Base-by-base conservation (phyloP, 2,329 filamentous ascomycete genomes). In the Sclerotinia glacialis region DNA sequence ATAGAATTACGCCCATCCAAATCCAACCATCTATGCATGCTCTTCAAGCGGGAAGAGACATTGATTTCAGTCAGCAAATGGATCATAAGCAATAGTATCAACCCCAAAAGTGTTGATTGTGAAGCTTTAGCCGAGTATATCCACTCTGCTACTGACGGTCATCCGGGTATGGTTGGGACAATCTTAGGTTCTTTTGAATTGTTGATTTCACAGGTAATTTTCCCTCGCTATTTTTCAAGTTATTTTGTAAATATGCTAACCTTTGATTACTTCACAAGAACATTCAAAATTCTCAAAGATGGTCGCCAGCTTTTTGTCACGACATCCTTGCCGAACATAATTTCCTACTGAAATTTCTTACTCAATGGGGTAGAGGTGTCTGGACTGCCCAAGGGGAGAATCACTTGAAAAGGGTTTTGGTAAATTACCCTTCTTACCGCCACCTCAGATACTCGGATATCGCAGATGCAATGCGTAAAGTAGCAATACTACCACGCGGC, bases 81-180 rank as follows among this genome's bases (percentile, higher is more conserved):
- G 54, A 23, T 44, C 23, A 18, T 44, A 9, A 4, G 12, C 8
- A 44, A 58, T n/a, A 0, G 2, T 28, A 9, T 58, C 4, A 28
- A 58, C 1, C 54, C 54, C 28, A 23, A 28, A 52, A 52, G 23
- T 31, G 26, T 52, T 5, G 49, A 52, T 31, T 6, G 14, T 28
- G 40, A 21, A 44, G n/a, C 26, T 7, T 1, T 44, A 28, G 23
- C 54, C 5, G 54, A 58, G n/a, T 58, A 58, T 44, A 18, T 58
- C 26, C 54, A 58, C 16, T 44, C 54, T 28, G 37, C 37, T 58
- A 58, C 54, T 58, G 23, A 28, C 23, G 40, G 54, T 31, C 54
- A 58, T 44, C 54, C 54, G 5, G 54, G 54, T 5, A 58, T 58
- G 54, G 40, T 58, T 21, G 54, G 54, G 23, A 2, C 11, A 7